A percentile compares a stretch with the other conserved stretches of the same genome.
phyloP scores from a whole-genome alignment of 2,329 filamentous ascomycete genomes.

The Parastagonospora avenae region DNA sequence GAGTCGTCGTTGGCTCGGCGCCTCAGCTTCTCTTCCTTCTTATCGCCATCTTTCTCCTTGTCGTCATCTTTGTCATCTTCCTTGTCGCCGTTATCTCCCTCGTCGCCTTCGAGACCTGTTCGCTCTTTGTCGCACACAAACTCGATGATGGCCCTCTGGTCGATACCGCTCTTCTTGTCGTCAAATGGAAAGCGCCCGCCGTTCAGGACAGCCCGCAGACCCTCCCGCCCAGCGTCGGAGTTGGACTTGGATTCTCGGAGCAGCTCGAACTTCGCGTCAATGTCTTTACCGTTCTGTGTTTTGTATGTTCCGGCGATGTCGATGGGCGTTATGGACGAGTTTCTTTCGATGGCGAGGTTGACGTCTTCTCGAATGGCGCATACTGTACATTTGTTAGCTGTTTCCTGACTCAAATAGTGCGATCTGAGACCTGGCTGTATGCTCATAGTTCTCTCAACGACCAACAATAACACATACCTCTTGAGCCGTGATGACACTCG shows the following conservation, averaged over 20 bases:
- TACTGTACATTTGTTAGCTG: slow-evolving; percentile 49
- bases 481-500: slow-evolving; percentile 71
- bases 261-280: slow-evolving; percentile 70
- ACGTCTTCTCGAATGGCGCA: slow-evolving; percentile 73
- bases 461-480: slow-evolving; percentile 57
- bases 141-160: slow-evolving; percentile 80
- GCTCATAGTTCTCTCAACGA: background rate
- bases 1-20: slow-evolving; percentile 41
- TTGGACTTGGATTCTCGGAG: slow-evolving; percentile 69
- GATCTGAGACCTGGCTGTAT: background rate
- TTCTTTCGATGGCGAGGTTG: slow-evolving; percentile 54
- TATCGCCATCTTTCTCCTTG: slow-evolving; percentile 23
- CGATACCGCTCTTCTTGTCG: slow-evolving; percentile 53
- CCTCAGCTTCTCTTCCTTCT: slow-evolving; percentile 23
- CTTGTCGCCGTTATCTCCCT: slow-evolving; percentile 63
- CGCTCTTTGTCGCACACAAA: slow-evolving; percentile 78
- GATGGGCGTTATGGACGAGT: slow-evolving; percentile 62
- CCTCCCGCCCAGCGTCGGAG: slow-evolving; percentile 70
- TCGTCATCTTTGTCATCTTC: slow-evolving; percentile 58
- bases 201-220: slow-evolving; percentile 70
- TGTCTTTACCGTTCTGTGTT: slow-evolving; percentile 57
- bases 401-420: background rate
- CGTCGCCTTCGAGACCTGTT: slow-evolving; percentile 73
- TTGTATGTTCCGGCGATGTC: slow-evolving; percentile 76
- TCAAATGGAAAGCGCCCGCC: slow-evolving; percentile 59